These are phyloP conservation scores for Cavenderia fasciculata DNA, from an alignment of 78 protist genomes.

Conservation along the genomic window DNA sequence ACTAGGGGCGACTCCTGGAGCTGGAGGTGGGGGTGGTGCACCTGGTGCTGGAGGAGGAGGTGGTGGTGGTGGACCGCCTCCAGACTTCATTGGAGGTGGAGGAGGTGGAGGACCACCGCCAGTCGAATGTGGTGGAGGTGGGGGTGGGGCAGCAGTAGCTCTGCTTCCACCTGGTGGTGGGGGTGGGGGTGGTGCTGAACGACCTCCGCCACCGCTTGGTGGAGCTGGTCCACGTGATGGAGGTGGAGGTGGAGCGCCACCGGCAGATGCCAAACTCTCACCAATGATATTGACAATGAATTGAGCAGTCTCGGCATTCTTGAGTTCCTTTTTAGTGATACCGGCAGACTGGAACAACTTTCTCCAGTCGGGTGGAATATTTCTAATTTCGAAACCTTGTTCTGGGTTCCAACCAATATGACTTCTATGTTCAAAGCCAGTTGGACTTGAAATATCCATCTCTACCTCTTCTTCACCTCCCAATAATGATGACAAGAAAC, in stretches of 20 bases:
- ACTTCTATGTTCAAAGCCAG: constrained; percentile 73
- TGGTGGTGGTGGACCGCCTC: constrained; percentile 71
- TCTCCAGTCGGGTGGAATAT: constrained; percentile 86
- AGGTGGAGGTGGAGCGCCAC: not conserved
- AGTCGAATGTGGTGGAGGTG: constrained; percentile 34
- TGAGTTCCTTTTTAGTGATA: constrained; percentile 79
- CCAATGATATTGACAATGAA: constrained; percentile 77
- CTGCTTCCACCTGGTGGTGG: constrained; percentile 9
- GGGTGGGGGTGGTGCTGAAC: constrained; percentile 61
- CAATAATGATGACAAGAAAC: constrained; percentile 34
- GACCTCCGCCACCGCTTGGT: too few relatives aligned
- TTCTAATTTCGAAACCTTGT: constrained; percentile 63
- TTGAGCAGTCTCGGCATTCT: constrained; percentile 79
- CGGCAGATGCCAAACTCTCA: constrained; percentile 50
- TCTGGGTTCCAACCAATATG: constrained; percentile 85
- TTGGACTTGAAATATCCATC: constrained; percentile 70
- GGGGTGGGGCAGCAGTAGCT: constrained; percentile 35
- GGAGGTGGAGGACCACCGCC: constrained; percentile 72
- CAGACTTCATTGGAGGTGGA: constrained; percentile 26
- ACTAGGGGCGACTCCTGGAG: not conserved
- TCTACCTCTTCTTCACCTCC: constrained; percentile 19
- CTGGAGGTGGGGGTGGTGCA: constrained; percentile 77
- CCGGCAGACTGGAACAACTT: constrained; percentile 83
- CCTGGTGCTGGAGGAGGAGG: constrained; percentile 72
- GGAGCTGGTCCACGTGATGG: not conserved